These are phyloP conservation scores for Penicillium argentinense DNA, from an alignment of 495 filamentous ascomycete species.

Conservation along the genomic window DNA sequence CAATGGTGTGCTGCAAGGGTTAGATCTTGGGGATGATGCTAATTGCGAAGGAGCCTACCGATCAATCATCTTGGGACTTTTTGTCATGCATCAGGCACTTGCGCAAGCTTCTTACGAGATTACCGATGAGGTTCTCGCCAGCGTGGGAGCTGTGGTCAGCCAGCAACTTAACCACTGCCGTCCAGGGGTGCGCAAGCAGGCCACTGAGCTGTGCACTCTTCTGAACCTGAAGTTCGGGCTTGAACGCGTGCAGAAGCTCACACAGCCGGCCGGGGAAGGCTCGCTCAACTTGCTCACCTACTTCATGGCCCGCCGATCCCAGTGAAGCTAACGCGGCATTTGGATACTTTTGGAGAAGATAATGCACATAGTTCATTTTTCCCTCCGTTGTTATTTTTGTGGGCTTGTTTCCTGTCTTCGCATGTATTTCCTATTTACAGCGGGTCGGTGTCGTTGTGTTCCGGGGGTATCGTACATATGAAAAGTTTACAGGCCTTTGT, in stretches of 20 bases:
- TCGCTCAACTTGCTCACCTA: slow-evolving; percentile 79
- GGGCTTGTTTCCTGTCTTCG: background rate
- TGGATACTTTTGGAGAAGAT: background rate
- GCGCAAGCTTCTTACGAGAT: slow-evolving; percentile 22
- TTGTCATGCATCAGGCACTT: slow-evolving; percentile 21
- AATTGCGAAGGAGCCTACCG: slow-evolving; percentile 29
- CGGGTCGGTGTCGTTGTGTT: background rate
- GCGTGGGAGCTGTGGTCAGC: slow-evolving; percentile 55
- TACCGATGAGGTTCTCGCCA: slow-evolving; percentile 26
- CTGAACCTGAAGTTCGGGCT: slow-evolving; percentile 64
- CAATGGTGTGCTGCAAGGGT: slow-evolving; percentile 29
- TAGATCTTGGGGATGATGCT: slow-evolving; percentile 36
- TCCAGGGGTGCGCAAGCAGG: slow-evolving; percentile 75
- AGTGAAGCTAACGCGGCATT: background rate
- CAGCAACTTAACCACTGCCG: slow-evolving; percentile 68
- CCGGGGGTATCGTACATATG: slow-evolving; percentile 8
- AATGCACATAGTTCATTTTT: slow-evolving; percentile 1
- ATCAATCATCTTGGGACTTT: slow-evolving; percentile 53
- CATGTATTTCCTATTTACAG: slow-evolving; percentile 8
- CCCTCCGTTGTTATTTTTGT: background rate
- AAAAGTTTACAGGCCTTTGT: slow-evolving; percentile 4
- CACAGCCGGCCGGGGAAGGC: slow-evolving; percentile 62
- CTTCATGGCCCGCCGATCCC: slow-evolving; percentile 64
- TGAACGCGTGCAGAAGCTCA: slow-evolving; percentile 61
- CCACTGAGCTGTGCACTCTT: slow-evolving; percentile 72